A percentile compares a stretch with the other conserved stretches of the same genome.
phyloP scores from a whole-genome alignment of 2,329 filamentous ascomycete genomes.

The Phoma sp. region DNA sequence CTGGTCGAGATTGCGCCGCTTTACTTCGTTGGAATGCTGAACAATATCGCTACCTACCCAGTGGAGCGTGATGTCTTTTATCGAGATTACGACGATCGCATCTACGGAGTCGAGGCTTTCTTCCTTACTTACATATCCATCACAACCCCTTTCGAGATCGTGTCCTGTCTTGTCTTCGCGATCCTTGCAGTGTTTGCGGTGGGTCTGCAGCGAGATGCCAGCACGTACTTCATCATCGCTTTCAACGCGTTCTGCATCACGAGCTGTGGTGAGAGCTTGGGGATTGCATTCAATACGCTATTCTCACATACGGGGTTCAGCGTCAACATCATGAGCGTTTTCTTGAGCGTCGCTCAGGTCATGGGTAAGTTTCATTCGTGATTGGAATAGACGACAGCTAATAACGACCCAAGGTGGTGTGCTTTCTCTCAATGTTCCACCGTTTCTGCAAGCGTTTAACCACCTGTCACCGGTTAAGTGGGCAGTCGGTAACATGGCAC shows the following conservation, averaged over 20 bases:
- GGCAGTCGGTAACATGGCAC: slow-evolving; percentile 68
- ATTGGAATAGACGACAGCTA: too few relatives aligned
- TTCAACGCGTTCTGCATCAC: slow-evolving; percentile 77
- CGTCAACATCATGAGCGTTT: slow-evolving; percentile 72
- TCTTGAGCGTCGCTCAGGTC: slow-evolving; percentile 72
- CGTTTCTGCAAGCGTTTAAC: slow-evolving; percentile 70
- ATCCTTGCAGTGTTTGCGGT: slow-evolving; percentile 68
- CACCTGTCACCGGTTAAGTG: slow-evolving; percentile 76
- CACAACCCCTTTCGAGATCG: slow-evolving; percentile 74
- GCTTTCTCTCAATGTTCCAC: slow-evolving; percentile 72
- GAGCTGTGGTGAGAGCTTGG: slow-evolving; percentile 74
- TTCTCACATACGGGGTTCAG: slow-evolving; percentile 78
- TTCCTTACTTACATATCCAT: slow-evolving; percentile 72
- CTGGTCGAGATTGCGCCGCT: slow-evolving; percentile 74
- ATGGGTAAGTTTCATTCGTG: slow-evolving; percentile 55
- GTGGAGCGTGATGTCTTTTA: slow-evolving; percentile 77
- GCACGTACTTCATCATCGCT: slow-evolving; percentile 70
- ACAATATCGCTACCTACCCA: slow-evolving; percentile 78
- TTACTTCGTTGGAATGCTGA: slow-evolving; percentile 76
- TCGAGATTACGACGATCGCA: slow-evolving; percentile 74
- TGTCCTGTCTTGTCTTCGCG: slow-evolving; percentile 69
- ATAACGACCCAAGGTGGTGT: slow-evolving; percentile 57
- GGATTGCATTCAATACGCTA: slow-evolving; percentile 81
- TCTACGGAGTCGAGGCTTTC: slow-evolving; percentile 75
- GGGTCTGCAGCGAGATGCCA: slow-evolving; percentile 66